Base-by-base conservation (phyloP, 768 basidiomycete genomes). In the Astraeus odoratus region DNA sequence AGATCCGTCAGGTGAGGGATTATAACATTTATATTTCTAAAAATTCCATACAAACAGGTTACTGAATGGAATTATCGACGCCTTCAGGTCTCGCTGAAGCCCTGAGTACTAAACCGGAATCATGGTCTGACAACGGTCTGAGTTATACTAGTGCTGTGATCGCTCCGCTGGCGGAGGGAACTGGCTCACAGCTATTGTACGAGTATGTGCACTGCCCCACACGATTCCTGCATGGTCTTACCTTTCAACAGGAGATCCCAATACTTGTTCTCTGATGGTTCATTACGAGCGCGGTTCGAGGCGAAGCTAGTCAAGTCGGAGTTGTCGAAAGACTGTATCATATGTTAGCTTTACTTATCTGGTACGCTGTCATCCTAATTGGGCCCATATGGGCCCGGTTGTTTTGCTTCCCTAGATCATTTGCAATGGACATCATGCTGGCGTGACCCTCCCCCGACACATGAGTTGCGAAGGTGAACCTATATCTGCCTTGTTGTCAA, bases 101-200 rank as follows among this genome's bases (percentile, higher is more conserved):
- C 15, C 18, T 38, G 20, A 43, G 24, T 31, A 33, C 20, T n/a
- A 48, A 31, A 30, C 26, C 39, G 18, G 50, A 44, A 5, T 33
- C 16, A 4, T 51, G 50, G 50, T 48, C 47, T 10, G 50, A 51
- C 8, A 30, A 39, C 3, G 47, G 50, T 2, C 18, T n/a, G 30
- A 13, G 18, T 18, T 51, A 49, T 42, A 39, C 49, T 18, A 43
- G 46, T 15, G 52, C 57, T 20, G 64, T 78, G n/a, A 51, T 65
- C 2, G 65, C 67, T 1, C 53, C 66, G 0, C 55, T 76, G 24
- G 70, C 68, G 70, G 23, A 72, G 60, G 46, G 44, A 55, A 31
- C 57, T 67, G 59, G 76, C 4, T 54, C 67, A 2, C 72, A 71
- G 46, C 53, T 80, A 8, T 71, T 75, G 45, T 75, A 74, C 44